A percentile compares a stretch with the other conserved stretches of the same genome.
Conservation (phyloP, 2,329 filamentous ascomycete genomes). For the Emericellopsis cladophorae region DNA sequence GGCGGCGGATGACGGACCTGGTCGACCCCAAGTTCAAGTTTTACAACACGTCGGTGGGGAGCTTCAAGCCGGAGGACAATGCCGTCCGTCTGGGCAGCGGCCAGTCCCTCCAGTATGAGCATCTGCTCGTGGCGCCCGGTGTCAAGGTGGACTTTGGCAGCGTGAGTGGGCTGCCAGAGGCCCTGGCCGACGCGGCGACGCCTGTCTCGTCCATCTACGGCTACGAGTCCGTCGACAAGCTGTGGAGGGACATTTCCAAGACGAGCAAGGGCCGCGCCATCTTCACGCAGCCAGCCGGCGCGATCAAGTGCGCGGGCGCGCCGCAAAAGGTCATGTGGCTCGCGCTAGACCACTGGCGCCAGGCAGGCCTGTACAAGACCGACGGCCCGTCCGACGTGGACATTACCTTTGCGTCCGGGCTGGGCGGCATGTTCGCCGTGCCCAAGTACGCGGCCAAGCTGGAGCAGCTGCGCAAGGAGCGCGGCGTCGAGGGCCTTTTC, state of each 20-base stretch:
- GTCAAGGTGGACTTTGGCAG: slow-evolving; percentile 35
- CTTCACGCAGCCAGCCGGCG: slow-evolving; percentile 46
- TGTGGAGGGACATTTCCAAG: slow-evolving; percentile 31
- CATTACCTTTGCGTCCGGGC: slow-evolving; percentile 41
- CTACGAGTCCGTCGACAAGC: slow-evolving; percentile 42
- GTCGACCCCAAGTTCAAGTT: slow-evolving; percentile 49
- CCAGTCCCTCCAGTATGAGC: slow-evolving; percentile 46
- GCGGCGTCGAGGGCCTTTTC: slow-evolving; percentile 45
- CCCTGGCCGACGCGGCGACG: slow-evolving; percentile 31
- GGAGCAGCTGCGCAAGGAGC: slow-evolving; percentile 37
- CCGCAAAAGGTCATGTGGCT: slow-evolving; percentile 53
- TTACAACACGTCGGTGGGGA: slow-evolving; percentile 38
- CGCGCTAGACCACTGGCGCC: slow-evolving; percentile 45
- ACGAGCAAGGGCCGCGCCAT: slow-evolving; percentile 38
- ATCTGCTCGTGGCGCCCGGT: slow-evolving; percentile 50
- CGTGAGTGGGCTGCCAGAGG: slow-evolving; percentile 44
- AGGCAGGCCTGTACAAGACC: slow-evolving; percentile 34
- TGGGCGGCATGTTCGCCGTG: slow-evolving; percentile 46
- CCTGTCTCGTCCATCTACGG: slow-evolving; percentile 44
- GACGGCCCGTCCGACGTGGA: slow-evolving; percentile 29
- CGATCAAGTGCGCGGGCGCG: slow-evolving; percentile 48
- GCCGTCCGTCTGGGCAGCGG: slow-evolving; percentile 40
- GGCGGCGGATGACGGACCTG: slow-evolving; percentile 33
- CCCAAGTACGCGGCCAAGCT: slow-evolving; percentile 44
- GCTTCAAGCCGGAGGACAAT: slow-evolving; percentile 44